phyloP scores from a whole-genome alignment of 805 yeast genomes.

The Nakazawaea peltata region DNA sequence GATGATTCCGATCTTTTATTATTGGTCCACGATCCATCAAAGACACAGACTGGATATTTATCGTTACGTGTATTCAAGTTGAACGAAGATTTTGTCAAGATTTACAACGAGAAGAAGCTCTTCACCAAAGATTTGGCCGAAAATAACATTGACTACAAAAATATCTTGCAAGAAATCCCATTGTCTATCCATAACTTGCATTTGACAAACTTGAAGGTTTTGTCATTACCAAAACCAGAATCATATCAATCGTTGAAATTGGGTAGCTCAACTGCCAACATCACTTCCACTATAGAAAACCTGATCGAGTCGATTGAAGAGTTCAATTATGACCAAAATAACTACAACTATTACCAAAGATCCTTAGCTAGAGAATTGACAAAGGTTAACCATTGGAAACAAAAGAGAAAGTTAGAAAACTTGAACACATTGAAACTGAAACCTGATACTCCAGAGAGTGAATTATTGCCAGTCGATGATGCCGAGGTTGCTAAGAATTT shows the following conservation, averaged over 20 bases:
- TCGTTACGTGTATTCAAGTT: slow-evolving; percentile 64
- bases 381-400: slow-evolving; percentile 70
- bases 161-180: slow-evolving; percentile 67
- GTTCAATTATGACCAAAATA: slow-evolving; percentile 69
- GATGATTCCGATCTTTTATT: slow-evolving; percentile 39
- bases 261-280: slow-evolving; percentile 30
- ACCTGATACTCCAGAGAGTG: slow-evolving; percentile 32
- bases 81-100: slow-evolving; percentile 49
- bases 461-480: slow-evolving; percentile 34
- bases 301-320: slow-evolving; percentile 65
- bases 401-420: slow-evolving; percentile 59
- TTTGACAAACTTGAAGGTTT: slow-evolving; percentile 35
- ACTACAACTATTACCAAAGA: slow-evolving; percentile 77
- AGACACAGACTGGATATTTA: slow-evolving; percentile 53
- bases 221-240: slow-evolving; percentile 16
- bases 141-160: slow-evolving; percentile 53
- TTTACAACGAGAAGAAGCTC: slow-evolving; percentile 50
- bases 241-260: slow-evolving; percentile 31
- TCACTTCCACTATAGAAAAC: slow-evolving; percentile 43
- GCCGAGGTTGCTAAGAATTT: slow-evolving; percentile 61
- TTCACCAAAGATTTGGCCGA: slow-evolving; percentile 54
- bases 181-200: slow-evolving; percentile 59
- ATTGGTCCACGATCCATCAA: slow-evolving; percentile 62
- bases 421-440: slow-evolving; percentile 49
- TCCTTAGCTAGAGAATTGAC: slow-evolving; percentile 60